Evolutionary conservation across 495 filamentous ascomycete species (phyloP).

Genomic region (Sabuloglossum arenarium): DNA sequence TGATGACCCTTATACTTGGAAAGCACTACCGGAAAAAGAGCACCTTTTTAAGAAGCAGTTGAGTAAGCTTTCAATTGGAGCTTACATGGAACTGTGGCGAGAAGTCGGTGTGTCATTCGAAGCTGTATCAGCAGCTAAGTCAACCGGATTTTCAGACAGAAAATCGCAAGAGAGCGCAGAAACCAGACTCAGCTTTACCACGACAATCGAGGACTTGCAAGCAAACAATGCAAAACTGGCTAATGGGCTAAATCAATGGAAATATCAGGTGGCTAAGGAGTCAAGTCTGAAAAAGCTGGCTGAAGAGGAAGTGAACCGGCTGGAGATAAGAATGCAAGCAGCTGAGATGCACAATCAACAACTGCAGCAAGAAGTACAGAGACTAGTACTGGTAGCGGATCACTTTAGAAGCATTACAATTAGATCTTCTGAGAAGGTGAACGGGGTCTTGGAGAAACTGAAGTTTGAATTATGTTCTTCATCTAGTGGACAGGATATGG

Average conservation of each 20-base stretch:
- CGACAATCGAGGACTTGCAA: slow-evolving; percentile 2
- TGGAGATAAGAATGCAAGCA: not conserved
- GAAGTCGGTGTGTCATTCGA: slow-evolving; percentile 5
- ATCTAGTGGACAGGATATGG: not conserved
- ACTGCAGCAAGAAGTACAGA: slow-evolving; percentile 7
- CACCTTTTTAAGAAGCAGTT: slow-evolving; percentile 6
- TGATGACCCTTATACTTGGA: slow-evolving; percentile 4
- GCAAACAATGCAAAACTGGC: slow-evolving; percentile 3
- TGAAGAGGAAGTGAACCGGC: slow-evolving; percentile 3
- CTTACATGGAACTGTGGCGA: too few species aligned
- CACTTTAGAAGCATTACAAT: slow-evolving; percentile 3
- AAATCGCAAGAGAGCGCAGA: too few species aligned
- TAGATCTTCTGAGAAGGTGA: not conserved
- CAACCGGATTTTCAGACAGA: not conserved
- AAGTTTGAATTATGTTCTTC: slow-evolving; percentile 3
- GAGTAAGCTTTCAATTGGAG: slow-evolving; percentile 7
- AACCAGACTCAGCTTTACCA: slow-evolving; percentile 2
- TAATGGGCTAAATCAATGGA: not conserved
- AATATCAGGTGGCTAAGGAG: slow-evolving; percentile 1
- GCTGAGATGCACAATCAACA: slow-evolving; percentile 1
- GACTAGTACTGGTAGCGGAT: not conserved
- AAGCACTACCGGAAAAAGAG: slow-evolving; percentile 2
- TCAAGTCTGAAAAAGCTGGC: slow-evolving; percentile 2
- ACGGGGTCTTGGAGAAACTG: slow-evolving; percentile 1
- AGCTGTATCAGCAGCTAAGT: slow-evolving; percentile 3